These are phyloP conservation scores for Epithemia pelagica DNA, from an alignment of 108 stramenopile species.

Conservation along the genomic window DNA sequence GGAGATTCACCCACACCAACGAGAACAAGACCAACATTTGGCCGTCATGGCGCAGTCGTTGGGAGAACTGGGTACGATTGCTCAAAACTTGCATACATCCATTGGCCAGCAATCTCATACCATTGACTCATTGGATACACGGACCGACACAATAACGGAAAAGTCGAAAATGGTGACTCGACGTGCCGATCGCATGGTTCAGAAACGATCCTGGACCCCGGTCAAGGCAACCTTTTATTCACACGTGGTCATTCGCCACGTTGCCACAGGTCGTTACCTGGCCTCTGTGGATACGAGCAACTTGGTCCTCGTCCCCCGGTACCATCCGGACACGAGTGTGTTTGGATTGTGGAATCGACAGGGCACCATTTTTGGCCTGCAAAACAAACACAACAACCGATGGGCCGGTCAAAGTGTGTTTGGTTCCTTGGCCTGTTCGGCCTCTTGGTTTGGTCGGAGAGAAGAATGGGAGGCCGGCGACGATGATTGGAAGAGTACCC, in stretches of 20 bases:
- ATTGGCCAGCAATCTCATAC: conserved; percentile 28
- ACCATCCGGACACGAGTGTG: conserved; percentile 30
- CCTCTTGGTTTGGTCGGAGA: conserved; percentile 32
- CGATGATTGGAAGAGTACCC: conserved; percentile 23
- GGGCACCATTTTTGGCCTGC: conserved; percentile 36
- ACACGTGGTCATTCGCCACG: conserved; percentile 36
- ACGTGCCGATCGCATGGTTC: conserved; percentile 43
- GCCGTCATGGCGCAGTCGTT: conserved; percentile 25
- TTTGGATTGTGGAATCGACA: conserved; percentile 46
- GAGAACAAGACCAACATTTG: conserved; percentile 35
- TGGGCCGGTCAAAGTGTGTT: conserved; percentile 51
- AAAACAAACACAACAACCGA: conserved; percentile 29
- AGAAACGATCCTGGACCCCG: conserved; percentile 35
- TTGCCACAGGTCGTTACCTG: conserved; percentile 31
- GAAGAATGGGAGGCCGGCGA: conserved; percentile 50
- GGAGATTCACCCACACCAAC: background rate
- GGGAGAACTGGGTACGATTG: conserved; percentile 33
- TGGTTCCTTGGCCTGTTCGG: conserved; percentile 33
- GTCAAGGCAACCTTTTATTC: conserved; percentile 24
- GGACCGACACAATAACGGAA: conserved; percentile 33
- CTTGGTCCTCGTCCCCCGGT: conserved; percentile 6
- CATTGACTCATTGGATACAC: conserved; percentile 32
- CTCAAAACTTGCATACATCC: conserved; percentile 22
- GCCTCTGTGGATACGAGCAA: conserved; percentile 9
- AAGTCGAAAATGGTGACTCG: conserved; percentile 47